phyloP scores from a whole-genome alignment of 352 stramenopile species.

The Phytophthora multivora region DNA sequence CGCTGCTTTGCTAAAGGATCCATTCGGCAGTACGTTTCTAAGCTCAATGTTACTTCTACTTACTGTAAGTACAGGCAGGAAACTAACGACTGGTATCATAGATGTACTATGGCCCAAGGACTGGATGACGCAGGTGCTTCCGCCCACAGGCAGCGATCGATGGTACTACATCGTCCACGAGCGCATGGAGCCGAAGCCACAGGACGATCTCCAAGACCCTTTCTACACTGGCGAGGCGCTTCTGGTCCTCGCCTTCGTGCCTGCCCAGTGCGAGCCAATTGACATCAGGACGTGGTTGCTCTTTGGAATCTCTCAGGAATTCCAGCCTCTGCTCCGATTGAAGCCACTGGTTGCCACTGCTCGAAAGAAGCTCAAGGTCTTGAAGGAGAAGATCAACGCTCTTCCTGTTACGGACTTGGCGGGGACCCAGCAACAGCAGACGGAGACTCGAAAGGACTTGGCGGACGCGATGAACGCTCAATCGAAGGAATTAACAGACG shows the following conservation, averaged over 20 bases:
- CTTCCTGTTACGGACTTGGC: conserved; percentile 54
- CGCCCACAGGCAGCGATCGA: conserved; percentile 47
- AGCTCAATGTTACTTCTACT: too few species aligned
- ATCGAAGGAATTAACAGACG: conserved; percentile 44
- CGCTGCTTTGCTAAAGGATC: conserved; percentile 62
- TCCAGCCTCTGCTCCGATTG: conserved; percentile 47
- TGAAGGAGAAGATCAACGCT: conserved; percentile 61
- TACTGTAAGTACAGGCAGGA: too few species aligned
- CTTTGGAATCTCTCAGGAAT: conserved; percentile 64
- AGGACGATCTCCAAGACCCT: conserved; percentile 63
- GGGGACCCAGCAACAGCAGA: conserved; percentile 48
- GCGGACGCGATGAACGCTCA: conserved; percentile 47
- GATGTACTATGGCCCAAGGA: conserved; percentile 78
- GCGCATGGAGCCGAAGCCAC: conserved; percentile 54
- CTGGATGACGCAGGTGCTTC: conserved; percentile 67
- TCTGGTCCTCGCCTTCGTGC: conserved; percentile 62
- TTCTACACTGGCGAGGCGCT: conserved; percentile 59
- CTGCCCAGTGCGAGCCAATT: conserved; percentile 49
- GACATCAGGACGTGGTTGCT: conserved; percentile 68
- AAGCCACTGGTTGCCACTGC: conserved; percentile 39
- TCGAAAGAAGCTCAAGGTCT: conserved; percentile 45
- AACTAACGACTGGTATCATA: conserved; percentile 10
- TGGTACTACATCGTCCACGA: conserved; percentile 83
- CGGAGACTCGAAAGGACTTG: conserved; percentile 60
- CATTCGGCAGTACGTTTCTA: conserved; percentile 55